Evolutionary conservation across 2,329 filamentous ascomycete genomes (phyloP), one percentile per base, ranked within the genome.

Genomic region (Aspergillus spinulosporus): DNA sequence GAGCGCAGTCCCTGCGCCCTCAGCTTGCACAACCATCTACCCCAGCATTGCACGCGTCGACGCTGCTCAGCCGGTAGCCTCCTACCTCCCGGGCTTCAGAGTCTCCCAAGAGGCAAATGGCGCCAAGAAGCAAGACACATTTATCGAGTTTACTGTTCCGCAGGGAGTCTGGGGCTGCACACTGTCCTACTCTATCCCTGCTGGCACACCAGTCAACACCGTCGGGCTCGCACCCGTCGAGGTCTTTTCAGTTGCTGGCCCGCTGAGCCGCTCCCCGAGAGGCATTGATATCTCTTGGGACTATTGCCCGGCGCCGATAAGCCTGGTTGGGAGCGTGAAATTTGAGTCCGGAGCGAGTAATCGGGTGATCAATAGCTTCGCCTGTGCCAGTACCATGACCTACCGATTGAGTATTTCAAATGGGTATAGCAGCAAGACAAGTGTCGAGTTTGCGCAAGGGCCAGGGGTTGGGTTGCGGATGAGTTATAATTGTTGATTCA

Each of bases 271-370:
- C 2, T 52, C 52, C 1, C 52, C 52, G 4, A 12, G 14, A 3
- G 56, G 52, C 5, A 55, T 58, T 12, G 56, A 58, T n/a, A 51
- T 58, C n/a, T 45, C 47, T 1, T 58, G 56, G 56, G 52, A 12
- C 3, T 52, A 58, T n/a, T 49, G 47, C 5, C 56, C 56, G 3
- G 56, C 52, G n/a, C 43, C 51, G 14, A 51, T 47, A 6, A 40
- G 43, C 4, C 11, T 51, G 48, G 56, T 58, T 3, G 56, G 56
- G 8, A 43, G n/a, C 4, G 48, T 51, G 11, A 37, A 44, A 26
- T 58, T 58, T 15, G 29, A 55, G 28, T 36, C 47, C 7, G 28
- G 26, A 26, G 28, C 36, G 4, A 40, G 15, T 36, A 55, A 28
- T 2, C 14, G 48, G 36, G 48, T 55, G 1, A 34, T 58, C 4